A percentile compares a stretch with the other conserved stretches of the same genome.
phyloP scores from a whole-genome alignment of 345 rosid genomes.

The Linum tenue region DNA sequence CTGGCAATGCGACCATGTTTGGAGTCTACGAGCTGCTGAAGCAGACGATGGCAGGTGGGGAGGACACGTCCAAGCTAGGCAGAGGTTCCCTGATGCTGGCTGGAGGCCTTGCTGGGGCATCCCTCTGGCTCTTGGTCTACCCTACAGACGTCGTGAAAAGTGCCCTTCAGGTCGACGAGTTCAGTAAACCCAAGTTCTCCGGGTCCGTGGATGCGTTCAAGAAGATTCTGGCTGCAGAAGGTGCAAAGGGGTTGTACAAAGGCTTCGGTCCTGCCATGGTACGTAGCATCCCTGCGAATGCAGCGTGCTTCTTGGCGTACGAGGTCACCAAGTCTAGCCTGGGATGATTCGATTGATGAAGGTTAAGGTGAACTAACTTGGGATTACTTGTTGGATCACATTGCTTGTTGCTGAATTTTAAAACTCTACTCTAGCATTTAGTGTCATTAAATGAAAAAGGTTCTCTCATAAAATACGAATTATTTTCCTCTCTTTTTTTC shows the following conservation, averaged over 20 bases:
- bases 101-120: constrained; percentile 87
- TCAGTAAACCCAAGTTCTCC: constrained; percentile 62
- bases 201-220: constrained; percentile 69
- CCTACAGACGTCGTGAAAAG: constrained; percentile 96
- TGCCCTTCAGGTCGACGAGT: constrained; percentile 86
- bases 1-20: constrained; percentile 90
- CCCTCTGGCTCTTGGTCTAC: constrained; percentile 75
- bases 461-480: too few species aligned
- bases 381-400: not conserved
- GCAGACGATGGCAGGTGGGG: constrained; percentile 73
- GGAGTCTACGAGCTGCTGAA: constrained; percentile 76
- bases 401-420: not conserved
- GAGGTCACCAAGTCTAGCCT: constrained; percentile 81
- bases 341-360: constrained; percentile 25
- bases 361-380: not conserved
- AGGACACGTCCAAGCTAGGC: constrained; percentile 79
- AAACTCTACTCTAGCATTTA: not conserved
- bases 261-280: constrained; percentile 98
- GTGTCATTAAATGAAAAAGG: not conserved
- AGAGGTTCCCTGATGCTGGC: constrained; percentile 73
- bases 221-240: constrained; percentile 68
- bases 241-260: constrained; percentile 84
- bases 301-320: constrained; percentile 91
- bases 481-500: too few species aligned
- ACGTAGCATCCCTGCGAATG: constrained; percentile 93